Evolutionary conservation across 768 basidiomycete species (phyloP).

Genomic region (Naganishia onofrii): DNA sequence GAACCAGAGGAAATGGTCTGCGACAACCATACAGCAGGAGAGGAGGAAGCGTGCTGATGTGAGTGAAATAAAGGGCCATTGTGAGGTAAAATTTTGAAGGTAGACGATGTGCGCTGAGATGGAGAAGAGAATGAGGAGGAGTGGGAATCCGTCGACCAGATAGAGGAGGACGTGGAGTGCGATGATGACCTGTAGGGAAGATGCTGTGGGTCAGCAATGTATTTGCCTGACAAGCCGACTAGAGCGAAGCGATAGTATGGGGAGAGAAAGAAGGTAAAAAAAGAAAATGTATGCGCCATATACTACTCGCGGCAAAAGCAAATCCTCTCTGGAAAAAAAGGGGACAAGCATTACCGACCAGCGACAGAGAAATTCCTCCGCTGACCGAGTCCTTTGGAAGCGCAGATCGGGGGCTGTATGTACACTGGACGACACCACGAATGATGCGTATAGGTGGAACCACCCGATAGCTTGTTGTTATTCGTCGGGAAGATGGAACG

Average conservation of each 20-base stretch:
- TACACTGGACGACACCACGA: too few species aligned
- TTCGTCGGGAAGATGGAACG: too few species aligned
- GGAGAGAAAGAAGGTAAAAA: too few species aligned
- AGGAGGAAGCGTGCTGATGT: conserved; percentile 77
- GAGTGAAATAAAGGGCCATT: conserved; percentile 91
- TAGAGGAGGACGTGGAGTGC: conserved; percentile 71
- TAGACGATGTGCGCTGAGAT: conserved; percentile 81
- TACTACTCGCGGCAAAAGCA: too few species aligned
- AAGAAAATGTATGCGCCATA: too few species aligned
- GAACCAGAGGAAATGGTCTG: conserved; percentile 95
- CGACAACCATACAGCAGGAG: conserved; percentile 78
- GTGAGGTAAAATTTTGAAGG: conserved; percentile 81
- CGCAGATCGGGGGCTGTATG: too few species aligned
- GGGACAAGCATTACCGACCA: too few species aligned
- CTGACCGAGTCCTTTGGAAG: too few species aligned
- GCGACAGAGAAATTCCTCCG: neutral
- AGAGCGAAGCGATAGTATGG: too few species aligned
- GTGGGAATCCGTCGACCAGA: conserved; percentile 75
- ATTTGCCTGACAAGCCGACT: neutral
- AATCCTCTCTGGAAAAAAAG: neutral
- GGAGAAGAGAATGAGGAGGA: conserved; percentile 72
- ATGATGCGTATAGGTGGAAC: too few species aligned
- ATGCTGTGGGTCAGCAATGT: neutral
- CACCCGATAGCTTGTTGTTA: too few species aligned
- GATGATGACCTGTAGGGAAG: conserved; percentile 67